Evolutionary conservation across 164 flowering plant species (phyloP).

Genomic region (Cinnamomum chago): DNA sequence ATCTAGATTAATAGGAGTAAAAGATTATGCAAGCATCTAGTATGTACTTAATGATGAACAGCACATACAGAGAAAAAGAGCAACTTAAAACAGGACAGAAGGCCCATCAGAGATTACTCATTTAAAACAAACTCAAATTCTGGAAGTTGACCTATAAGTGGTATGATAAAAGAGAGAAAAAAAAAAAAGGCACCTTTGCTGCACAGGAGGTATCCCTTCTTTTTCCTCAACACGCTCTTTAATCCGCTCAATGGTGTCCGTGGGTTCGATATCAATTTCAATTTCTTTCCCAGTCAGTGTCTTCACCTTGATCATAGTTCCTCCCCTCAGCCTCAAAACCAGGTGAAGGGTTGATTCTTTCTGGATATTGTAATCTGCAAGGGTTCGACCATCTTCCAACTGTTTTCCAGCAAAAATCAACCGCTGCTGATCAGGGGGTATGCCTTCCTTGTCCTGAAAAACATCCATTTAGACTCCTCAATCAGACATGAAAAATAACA

Average conservation of each 20-base stretch:
- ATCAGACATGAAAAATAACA: neutral
- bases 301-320: conserved; percentile 39
- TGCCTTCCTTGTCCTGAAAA: conserved; percentile 18
- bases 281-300: conserved; percentile 39
- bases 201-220: conserved; percentile 43
- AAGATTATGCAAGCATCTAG: too few relatives aligned
- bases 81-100: neutral
- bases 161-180: neutral
- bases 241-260: conserved; percentile 33
- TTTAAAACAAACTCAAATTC: neutral
- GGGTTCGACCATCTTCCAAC: conserved; percentile 38
- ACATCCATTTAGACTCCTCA: neutral
- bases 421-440: conserved; percentile 21
- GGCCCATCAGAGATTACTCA: neutral
- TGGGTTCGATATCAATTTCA: conserved; percentile 37
- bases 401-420: conserved; percentile 34
- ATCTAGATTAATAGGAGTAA: too few relatives aligned
- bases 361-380: conserved; percentile 39
- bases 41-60: neutral
- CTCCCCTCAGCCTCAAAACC: conserved; percentile 38
- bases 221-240: conserved; percentile 42
- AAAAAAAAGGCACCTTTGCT: conserved; percentile 23
- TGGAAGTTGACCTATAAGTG: neutral
- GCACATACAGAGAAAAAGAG: neutral
- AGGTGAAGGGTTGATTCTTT: conserved; percentile 38